Percentiles rank a stretch among this genome's conserved stretches.
phyloP scores from a whole-genome alignment of 805 yeast species.

The Saturnispora hagleri region DNA sequence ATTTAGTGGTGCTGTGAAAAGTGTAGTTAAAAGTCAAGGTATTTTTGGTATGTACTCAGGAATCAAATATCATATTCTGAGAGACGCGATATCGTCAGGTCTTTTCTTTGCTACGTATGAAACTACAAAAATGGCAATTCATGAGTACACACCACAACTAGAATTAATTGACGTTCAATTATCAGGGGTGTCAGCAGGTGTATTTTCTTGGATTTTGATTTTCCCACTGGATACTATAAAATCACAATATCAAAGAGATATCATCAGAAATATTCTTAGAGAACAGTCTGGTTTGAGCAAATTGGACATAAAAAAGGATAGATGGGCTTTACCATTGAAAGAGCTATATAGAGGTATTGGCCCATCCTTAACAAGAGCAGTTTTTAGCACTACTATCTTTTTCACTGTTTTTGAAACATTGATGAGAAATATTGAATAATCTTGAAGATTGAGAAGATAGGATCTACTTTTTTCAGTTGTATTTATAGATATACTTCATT shows the following conservation, averaged over 20 bases:
- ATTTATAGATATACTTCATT: neutral
- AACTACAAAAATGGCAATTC: slow-evolving; percentile 43
- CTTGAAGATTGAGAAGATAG: neutral
- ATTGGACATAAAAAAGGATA: slow-evolving; percentile 27
- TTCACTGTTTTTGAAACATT: slow-evolving; percentile 63
- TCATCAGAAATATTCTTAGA: slow-evolving; percentile 57
- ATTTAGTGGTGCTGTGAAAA: slow-evolving; percentile 36
- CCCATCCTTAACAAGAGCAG: slow-evolving; percentile 62
- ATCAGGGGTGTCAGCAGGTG: slow-evolving; percentile 78
- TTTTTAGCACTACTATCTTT: slow-evolving; percentile 65
- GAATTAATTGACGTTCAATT: slow-evolving; percentile 42
- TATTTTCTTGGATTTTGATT: slow-evolving; percentile 62
- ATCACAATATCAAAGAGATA: slow-evolving; percentile 64
- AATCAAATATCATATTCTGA: slow-evolving; percentile 49
- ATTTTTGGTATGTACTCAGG: slow-evolving; percentile 63
- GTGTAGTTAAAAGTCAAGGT: slow-evolving; percentile 54
- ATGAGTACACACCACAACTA: slow-evolving; percentile 23
- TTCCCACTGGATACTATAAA: slow-evolving; percentile 80
- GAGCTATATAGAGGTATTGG: slow-evolving; percentile 70
- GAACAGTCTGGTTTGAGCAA: slow-evolving; percentile 38
- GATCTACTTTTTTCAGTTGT: neutral
- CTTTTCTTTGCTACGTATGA: slow-evolving; percentile 71
- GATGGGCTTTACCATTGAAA: slow-evolving; percentile 33
- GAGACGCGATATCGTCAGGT: slow-evolving; percentile 68
- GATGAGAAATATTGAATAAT: slow-evolving; percentile 43